These are phyloP conservation scores for Kuraishia hungarica DNA, from an alignment of 805 yeast genomes.

Conservation along the genomic window DNA sequence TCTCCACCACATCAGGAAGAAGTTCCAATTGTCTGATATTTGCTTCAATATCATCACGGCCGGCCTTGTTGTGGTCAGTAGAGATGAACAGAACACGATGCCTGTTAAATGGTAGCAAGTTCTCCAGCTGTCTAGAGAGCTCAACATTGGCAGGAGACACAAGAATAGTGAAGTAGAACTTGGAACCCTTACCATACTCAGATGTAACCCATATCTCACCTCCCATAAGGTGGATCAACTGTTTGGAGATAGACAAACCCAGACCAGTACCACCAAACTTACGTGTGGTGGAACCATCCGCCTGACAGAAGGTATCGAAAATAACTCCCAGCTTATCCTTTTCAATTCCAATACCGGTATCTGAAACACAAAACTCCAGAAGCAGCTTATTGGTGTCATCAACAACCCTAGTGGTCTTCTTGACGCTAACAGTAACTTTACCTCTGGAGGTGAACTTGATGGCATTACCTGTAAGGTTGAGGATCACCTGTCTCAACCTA, in stretches of 20 bases:
- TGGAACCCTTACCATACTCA: slow-evolving; percentile 71
- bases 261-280: slow-evolving; percentile 92
- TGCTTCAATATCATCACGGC: slow-evolving; percentile 39
- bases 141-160: slow-evolving; percentile 66
- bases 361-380: slow-evolving; percentile 79
- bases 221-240: slow-evolving; percentile 83
- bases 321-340: slow-evolving; percentile 78
- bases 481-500: slow-evolving; percentile 78
- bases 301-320: slow-evolving; percentile 87
- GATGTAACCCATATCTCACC: slow-evolving; percentile 92
- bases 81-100: slow-evolving; percentile 67
- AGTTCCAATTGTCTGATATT: slow-evolving; percentile 49
- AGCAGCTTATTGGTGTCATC: slow-evolving; percentile 38
- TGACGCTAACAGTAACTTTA: slow-evolving; percentile 68
- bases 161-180: slow-evolving; percentile 72
- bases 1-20: slow-evolving; percentile 46
- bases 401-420: slow-evolving; percentile 33
- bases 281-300: slow-evolving; percentile 89
- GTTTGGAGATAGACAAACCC: slow-evolving; percentile 82
- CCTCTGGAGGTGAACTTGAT: slow-evolving; percentile 82
- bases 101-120: slow-evolving; percentile 59
- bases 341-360: slow-evolving; percentile 87
- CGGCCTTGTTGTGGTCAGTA: slow-evolving; percentile 47
- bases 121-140: slow-evolving; percentile 57
- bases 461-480: slow-evolving; percentile 84